A percentile compares a stretch with the other conserved stretches of the same genome.
These are phyloP conservation scores for Amaranthus cruentus DNA, from an alignment of 148 eudicot genomes.

Conservation along the genomic window DNA sequence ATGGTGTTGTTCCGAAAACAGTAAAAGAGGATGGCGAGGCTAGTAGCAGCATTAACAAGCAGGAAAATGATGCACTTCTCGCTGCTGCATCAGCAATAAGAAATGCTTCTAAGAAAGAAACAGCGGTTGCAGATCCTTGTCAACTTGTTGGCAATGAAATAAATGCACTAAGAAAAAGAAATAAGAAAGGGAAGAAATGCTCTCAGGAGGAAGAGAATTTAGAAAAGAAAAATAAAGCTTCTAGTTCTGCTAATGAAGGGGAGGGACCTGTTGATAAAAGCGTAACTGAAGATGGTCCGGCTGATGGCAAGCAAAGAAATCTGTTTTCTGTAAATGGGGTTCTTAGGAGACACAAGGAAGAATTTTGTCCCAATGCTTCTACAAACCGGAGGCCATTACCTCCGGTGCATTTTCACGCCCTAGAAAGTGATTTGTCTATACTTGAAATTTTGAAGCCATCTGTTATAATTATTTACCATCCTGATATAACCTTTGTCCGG, in stretches of 20 bases:
- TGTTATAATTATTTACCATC: slow-evolving; percentile 72
- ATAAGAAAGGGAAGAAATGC: slow-evolving; percentile 37
- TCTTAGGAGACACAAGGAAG: slow-evolving; percentile 49
- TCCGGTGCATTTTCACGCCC: slow-evolving; percentile 76
- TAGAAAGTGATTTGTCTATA: slow-evolving; percentile 61
- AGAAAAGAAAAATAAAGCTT: slow-evolving; percentile 28
- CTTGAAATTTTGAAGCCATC: slow-evolving; percentile 86
- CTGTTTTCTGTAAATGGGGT: slow-evolving; percentile 25
- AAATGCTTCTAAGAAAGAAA: slow-evolving; percentile 42
- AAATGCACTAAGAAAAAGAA: slow-evolving; percentile 36
- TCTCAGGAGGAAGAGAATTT: slow-evolving; percentile 16
- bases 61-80: slow-evolving; percentile 76
- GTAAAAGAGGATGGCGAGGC: slow-evolving; percentile 62
- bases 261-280: slow-evolving; percentile 19
- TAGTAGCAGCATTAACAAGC: slow-evolving; percentile 66
- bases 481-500: slow-evolving; percentile 91
- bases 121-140: slow-evolving; percentile 33
- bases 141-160: slow-evolving; percentile 26
- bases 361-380: slow-evolving; percentile 20
- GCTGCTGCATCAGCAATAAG: slow-evolving; percentile 77
- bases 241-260: slow-evolving; percentile 27
- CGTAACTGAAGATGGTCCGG: slow-evolving; percentile 18
- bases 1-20: slow-evolving; percentile 53
- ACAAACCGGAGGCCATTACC: slow-evolving; percentile 44
- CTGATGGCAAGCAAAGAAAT: slow-evolving; percentile 21